Percentiles rank a stretch among this genome's conserved stretches.
Evolutionary conservation across 2,329 filamentous ascomycete genomes (phyloP).

Genomic region (Diaporthe sp.): DNA sequence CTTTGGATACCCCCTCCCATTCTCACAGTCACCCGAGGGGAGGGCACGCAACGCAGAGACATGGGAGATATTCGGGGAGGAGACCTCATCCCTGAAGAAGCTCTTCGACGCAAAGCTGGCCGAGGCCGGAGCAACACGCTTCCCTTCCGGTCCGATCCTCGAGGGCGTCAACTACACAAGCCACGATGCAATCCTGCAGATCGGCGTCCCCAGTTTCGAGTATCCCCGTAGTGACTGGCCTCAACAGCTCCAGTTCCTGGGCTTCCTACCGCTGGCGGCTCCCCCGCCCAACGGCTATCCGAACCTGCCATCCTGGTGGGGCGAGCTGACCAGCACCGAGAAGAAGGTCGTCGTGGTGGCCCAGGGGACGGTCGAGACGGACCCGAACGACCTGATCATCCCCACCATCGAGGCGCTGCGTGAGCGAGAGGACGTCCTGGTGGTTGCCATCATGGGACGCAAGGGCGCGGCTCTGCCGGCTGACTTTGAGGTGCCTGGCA

Average conservation of each 20-base stretch:
- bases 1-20: constrained; percentile 49
- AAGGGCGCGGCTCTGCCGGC: constrained; percentile 49
- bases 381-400: constrained; percentile 55
- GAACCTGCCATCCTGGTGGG: constrained; percentile 52
- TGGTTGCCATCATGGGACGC: constrained; percentile 54
- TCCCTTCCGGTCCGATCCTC: constrained; percentile 47
- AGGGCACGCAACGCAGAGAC: constrained; percentile 45
- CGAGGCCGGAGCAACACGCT: constrained; percentile 48
- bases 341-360: constrained; percentile 55
- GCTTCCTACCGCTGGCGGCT: constrained; percentile 49
- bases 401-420: constrained; percentile 54
- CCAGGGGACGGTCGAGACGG: constrained; percentile 57
- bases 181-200: constrained; percentile 53
- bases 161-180: constrained; percentile 53
- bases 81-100: constrained; percentile 45
- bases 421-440: constrained; percentile 47
- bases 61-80: constrained; percentile 51
- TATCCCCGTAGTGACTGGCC: constrained; percentile 56
- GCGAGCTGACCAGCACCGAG: constrained; percentile 45
- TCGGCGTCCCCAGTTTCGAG: constrained; percentile 55
- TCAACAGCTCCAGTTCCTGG: constrained; percentile 51
- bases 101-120: constrained; percentile 48
- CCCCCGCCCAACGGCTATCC: constrained; percentile 39
- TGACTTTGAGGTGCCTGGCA: constrained; percentile 45
- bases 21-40: constrained; percentile 49